These are phyloP conservation scores for Globisporangium carolinianum DNA, from an alignment of 352 stramenopile species.

Conservation along the genomic window DNA sequence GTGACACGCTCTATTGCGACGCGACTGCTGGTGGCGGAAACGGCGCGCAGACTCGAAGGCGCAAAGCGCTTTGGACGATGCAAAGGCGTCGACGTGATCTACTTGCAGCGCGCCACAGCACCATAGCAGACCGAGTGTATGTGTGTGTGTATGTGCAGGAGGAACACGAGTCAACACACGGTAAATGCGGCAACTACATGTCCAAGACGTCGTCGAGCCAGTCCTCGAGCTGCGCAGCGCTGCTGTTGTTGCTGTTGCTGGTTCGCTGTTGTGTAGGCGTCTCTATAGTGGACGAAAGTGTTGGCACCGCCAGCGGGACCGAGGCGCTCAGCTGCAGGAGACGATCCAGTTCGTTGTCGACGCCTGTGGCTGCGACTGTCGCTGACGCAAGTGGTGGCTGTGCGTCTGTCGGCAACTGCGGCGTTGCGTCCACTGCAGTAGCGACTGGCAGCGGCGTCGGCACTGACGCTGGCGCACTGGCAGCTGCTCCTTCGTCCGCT, in stretches of 20 bases:
- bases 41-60: conserved; percentile 41
- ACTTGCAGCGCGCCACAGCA: conserved; percentile 35
- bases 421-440: conserved; percentile 4
- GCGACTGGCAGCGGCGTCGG: not conserved
- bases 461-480: not conserved
- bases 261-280: conserved; percentile 1
- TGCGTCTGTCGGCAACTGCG: not conserved
- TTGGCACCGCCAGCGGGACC: too few species aligned
- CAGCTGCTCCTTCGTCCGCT: not conserved
- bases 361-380: conserved; percentile 1
- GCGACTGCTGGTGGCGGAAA: too few species aligned
- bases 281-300: not conserved
- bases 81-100: conserved; percentile 82
- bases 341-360: conserved; percentile 29
- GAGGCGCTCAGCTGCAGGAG: conserved; percentile 31
- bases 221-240: conserved; percentile 38
- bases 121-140: not conserved
- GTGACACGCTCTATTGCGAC: too few species aligned
- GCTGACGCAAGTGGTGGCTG: not conserved
- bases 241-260: not conserved
- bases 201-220: conserved; percentile 70
- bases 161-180: not conserved
- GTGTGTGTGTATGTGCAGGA: not conserved
- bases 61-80: conserved; percentile 64
- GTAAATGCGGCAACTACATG: conserved; percentile 13